phyloP scores from a whole-genome alignment of 2,329 filamentous ascomycete genomes.

The Chaetomiaceae sp. region DNA sequence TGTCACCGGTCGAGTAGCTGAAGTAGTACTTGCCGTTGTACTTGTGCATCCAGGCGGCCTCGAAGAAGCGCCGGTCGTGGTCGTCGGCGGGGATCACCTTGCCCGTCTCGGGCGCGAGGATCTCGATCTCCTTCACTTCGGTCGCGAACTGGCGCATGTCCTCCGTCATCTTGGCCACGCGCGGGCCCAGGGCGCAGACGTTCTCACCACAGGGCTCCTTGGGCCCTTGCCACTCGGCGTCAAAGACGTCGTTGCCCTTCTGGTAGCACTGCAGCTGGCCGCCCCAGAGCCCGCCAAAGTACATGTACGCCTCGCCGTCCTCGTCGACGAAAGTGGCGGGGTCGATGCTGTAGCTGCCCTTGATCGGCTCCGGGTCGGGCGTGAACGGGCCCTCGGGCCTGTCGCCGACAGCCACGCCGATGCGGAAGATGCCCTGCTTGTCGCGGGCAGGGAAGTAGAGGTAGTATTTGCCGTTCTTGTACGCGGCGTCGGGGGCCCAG shows the following conservation, averaged over 20 bases:
- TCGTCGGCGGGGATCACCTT: constrained; percentile 60
- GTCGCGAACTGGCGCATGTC: constrained; percentile 62
- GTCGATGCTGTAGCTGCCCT: constrained; percentile 71
- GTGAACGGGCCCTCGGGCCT: constrained; percentile 66
- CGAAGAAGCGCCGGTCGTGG: constrained; percentile 73
- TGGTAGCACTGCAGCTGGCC: constrained; percentile 76
- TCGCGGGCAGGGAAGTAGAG: constrained; percentile 75
- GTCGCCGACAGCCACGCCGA: constrained; percentile 64
- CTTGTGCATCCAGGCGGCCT: constrained; percentile 78
- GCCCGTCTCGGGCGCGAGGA: constrained; percentile 59
- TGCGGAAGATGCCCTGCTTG: constrained; percentile 64
- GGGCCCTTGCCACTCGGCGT: constrained; percentile 49
- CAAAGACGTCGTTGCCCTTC: constrained; percentile 50
- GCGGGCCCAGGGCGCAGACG: constrained; percentile 57
- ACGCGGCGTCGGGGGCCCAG: constrained; percentile 74
- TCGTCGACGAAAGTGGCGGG: constrained; percentile 70
- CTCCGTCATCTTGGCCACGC: constrained; percentile 58
- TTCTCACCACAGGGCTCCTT: constrained; percentile 56
- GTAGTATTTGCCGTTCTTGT: constrained; percentile 65
- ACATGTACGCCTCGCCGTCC: constrained; percentile 60
- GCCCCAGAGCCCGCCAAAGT: constrained; percentile 78
- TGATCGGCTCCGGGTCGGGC: constrained; percentile 60
- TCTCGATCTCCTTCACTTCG: constrained; percentile 55
- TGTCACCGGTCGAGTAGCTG: constrained; percentile 73
- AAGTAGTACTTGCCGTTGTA: constrained; percentile 67